Conservation (phyloP, 2,329 filamentous ascomycete species). For the Colletotrichum tropicicola region DNA sequence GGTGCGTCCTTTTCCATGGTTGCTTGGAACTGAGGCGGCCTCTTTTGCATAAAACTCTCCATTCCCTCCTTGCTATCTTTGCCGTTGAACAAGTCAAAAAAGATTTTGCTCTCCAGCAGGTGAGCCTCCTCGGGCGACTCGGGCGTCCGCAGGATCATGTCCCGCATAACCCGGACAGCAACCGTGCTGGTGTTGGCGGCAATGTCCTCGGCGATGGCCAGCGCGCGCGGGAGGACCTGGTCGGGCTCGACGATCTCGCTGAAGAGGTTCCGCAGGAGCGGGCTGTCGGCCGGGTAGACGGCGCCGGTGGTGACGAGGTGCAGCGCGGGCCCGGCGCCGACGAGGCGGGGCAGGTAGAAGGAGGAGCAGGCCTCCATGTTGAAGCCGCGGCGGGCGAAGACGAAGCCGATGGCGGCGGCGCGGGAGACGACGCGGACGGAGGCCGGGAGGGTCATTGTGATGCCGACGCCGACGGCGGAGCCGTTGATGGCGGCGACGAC, state of each 20-base stretch:
- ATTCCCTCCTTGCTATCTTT: constrained; percentile 74
- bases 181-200: constrained; percentile 72
- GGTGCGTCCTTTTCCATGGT: constrained; percentile 69
- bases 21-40: constrained; percentile 68
- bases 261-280: constrained; percentile 69
- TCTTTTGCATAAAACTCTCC: constrained; percentile 74
- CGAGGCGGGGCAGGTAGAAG: constrained; percentile 76
- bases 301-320: constrained; percentile 74
- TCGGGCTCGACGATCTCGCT: constrained; percentile 69
- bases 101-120: constrained; percentile 72
- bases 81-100: constrained; percentile 67
- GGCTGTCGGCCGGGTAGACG: constrained; percentile 62
- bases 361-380: constrained; percentile 77
- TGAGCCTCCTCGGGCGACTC: constrained; percentile 74
- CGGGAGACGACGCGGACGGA: constrained; percentile 62
- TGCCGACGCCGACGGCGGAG: constrained; percentile 66
- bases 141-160: constrained; percentile 72
- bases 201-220: constrained; percentile 74
- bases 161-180: constrained; percentile 73
- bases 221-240: constrained; percentile 69
- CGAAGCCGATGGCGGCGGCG: constrained; percentile 75
- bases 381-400: constrained; percentile 76
- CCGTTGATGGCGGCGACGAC: constrained; percentile 68
- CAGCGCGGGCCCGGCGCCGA: constrained; percentile 71
- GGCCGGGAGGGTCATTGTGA: constrained; percentile 68